Evolutionary conservation across 768 basidiomycete genomes (phyloP), one percentile per base, ranked within the genome.

Genomic region (Ramaria sp.): DNA sequence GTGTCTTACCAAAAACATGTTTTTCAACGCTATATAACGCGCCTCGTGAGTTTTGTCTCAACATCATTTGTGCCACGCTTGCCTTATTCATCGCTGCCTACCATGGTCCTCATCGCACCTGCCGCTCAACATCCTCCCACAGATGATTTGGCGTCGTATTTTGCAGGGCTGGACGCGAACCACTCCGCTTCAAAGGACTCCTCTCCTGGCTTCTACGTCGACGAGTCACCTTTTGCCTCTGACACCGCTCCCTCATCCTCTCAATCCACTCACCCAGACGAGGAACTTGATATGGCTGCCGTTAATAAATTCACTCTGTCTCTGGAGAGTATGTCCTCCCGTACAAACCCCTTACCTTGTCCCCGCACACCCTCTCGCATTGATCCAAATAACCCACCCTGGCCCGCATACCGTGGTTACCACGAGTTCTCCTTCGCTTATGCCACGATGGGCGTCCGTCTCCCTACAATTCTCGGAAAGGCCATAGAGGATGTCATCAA

Each of bases 401-500:
- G 50, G 43, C 86, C 87, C 34, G 86, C 86, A 0, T 88, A 79
- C 67, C 82, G 87, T 41, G 85, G 85, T 3, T 87, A 88, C 65
- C 79, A 83, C 65, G 82, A 88, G 62, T 88, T 83, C 65, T 88
- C 83, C 0, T 89, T 89, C 63, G 85, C 84, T 37, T 81, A 94
- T 69, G 94, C 91, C 30, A 95, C 93, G 3, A 96, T 96, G 93
- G 88, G 90, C 57, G 83, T 86, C n/a, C 84, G 94, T 45, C 79
- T 96, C 24, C 94, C 94, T 1, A 95, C 94, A 38, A 97, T 97
- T 59, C 75, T 96, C 47, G 90, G 91, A 59, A 97, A 96, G 70
- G 94, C 88, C 12, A 93, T 96, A 62, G 92, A 94, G 62, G 94
- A 97, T 64, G 75, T 84, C 8, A 86, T 85, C 52, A 79, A 82